Conservation (phyloP, 371 early-diverging fungal species). For the Rhizomucor miehei region DNA sequence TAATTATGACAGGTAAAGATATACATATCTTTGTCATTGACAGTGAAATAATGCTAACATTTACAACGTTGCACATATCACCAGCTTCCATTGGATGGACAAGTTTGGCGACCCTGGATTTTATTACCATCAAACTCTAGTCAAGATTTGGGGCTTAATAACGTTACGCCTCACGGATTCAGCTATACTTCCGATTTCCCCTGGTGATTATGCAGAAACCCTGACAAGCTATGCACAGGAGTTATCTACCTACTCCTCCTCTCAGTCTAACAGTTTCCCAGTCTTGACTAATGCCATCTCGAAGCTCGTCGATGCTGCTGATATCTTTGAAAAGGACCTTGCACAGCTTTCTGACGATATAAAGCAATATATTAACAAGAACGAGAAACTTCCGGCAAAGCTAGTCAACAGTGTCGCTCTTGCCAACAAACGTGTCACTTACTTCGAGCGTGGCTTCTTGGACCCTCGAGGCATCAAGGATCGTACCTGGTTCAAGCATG, state of each 20-base stretch:
- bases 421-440: slow-evolving; percentile 37
- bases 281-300: slow-evolving; percentile 5
- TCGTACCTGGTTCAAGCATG: slow-evolving; percentile 56
- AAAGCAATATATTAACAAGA: slow-evolving; percentile 2
- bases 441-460: slow-evolving; percentile 49
- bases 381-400: slow-evolving; percentile 12
- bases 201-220: slow-evolving; percentile 30
- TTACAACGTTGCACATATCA: too few species aligned
- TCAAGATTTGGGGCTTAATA: slow-evolving; percentile 40
- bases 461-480: slow-evolving; percentile 48
- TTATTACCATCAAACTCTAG: slow-evolving; percentile 42
- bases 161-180: slow-evolving; percentile 32
- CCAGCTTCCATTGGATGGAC: slow-evolving; percentile 46
- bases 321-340: slow-evolving; percentile 16
- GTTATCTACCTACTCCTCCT: too few species aligned
- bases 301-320: slow-evolving; percentile 7
- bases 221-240: slow-evolving; percentile 7
- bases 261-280: background rate
- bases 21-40: too few species aligned
- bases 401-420: slow-evolving; percentile 12
- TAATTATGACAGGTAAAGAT: slow-evolving; percentile 47
- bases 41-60: too few species aligned
- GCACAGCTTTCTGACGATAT: slow-evolving; percentile 7
- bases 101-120: slow-evolving; percentile 52
- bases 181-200: slow-evolving; percentile 26